These are phyloP conservation scores for Emmonsia crescens DNA, from an alignment of 2,329 filamentous ascomycete genomes.

Conservation along the genomic window DNA sequence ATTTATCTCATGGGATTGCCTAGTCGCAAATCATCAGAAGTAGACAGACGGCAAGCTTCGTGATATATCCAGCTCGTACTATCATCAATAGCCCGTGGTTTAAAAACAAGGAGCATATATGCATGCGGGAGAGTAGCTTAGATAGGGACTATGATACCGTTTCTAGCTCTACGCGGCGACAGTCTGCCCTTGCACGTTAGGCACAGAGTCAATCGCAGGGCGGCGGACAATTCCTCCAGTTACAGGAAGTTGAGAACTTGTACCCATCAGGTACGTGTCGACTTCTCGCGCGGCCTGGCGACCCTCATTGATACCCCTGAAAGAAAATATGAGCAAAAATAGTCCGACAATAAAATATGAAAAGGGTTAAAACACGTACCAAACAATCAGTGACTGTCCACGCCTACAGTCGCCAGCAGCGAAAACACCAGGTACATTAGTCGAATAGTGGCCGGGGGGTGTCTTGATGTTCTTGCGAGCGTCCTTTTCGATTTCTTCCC, in stretches of 20 bases:
- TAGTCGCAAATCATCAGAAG: no score
- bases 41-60: no score
- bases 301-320: slow-evolving; percentile 90
- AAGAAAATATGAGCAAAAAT: slow-evolving; percentile 8
- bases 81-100: not conserved
- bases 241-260: slow-evolving; percentile 66
- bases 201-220: slow-evolving; percentile 44
- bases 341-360: not conserved
- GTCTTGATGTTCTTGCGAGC: slow-evolving; percentile 95
- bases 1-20: not conserved
- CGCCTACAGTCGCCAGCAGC: slow-evolving; percentile 91
- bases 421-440: slow-evolving; percentile 80
- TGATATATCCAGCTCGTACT: not conserved
- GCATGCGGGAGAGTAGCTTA: not conserved
- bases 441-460: slow-evolving; percentile 72
- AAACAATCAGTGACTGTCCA: slow-evolving; percentile 91
- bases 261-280: slow-evolving; percentile 72
- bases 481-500: slow-evolving; percentile 83
- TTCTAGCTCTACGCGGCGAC: slow-evolving; percentile 20
- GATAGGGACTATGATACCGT: not conserved
- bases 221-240: slow-evolving; percentile 89
- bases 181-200: slow-evolving; percentile 15
- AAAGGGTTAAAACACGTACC: slow-evolving; percentile 48
- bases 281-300: slow-evolving; percentile 87
- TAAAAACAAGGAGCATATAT: not conserved